Conservation (phyloP, 1,284 basidiomycete genomes). For the Marasmius fiardii region DNA sequence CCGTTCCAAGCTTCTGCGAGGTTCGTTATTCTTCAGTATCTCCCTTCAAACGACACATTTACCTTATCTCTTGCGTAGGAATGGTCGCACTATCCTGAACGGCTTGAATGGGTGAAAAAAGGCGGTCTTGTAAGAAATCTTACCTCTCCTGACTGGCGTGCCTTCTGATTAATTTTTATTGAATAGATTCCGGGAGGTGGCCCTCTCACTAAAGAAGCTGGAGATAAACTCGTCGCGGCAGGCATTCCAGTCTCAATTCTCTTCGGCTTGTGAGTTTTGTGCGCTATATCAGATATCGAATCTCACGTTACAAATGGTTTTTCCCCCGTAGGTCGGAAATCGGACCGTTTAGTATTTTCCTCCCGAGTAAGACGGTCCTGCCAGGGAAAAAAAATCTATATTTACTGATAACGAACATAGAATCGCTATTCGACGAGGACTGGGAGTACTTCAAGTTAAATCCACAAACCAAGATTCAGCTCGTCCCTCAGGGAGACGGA, state of each 20-base stretch:
- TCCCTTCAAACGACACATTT: no score
- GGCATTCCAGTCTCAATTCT: conserved; percentile 17
- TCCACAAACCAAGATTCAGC: conserved; percentile 9
- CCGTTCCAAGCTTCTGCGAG: not conserved
- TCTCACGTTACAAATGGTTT: no score
- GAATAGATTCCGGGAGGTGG: conserved; percentile 27
- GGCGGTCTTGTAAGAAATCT: no score
- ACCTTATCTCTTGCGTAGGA: no score
- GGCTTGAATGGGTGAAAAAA: no score
- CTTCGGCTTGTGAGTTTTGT: no score
- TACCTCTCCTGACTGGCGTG: no score
- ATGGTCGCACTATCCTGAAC: no score
- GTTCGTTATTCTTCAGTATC: not conserved
- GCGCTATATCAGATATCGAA: no score
- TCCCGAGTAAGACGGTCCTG: no score
- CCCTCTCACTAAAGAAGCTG: conserved; percentile 23
- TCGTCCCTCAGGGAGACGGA: conserved; percentile 14
- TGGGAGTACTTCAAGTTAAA: conserved; percentile 25
- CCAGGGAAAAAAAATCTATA: not conserved
- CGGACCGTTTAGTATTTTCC: no score
- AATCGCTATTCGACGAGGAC: conserved; percentile 11
- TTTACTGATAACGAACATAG: not conserved
- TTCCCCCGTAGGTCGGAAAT: no score
- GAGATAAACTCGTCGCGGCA: conserved; percentile 20
- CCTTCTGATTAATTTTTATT: not conserved